phyloP scores from a whole-genome alignment of 805 yeast genomes.

The Saccharomycopsis sp. region DNA sequence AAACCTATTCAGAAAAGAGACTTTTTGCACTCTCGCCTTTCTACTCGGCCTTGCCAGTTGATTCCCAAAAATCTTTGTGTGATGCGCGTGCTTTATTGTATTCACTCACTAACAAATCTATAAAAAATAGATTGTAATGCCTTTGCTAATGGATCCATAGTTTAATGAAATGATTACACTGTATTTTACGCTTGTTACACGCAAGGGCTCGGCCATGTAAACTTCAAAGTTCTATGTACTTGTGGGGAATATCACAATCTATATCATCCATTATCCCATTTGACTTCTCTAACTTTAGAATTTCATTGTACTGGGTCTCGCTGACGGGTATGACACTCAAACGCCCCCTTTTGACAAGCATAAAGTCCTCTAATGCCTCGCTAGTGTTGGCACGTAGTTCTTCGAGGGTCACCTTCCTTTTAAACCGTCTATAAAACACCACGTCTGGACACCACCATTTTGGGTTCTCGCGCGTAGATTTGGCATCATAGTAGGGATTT shows the following conservation, averaged over 20 bases:
- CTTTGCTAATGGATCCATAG: not conserved
- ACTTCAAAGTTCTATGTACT: not conserved
- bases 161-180: not conserved
- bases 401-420: constrained; percentile 35
- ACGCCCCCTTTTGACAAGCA: constrained; percentile 44
- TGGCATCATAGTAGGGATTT: constrained; percentile 43
- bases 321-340: constrained; percentile 47
- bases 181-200: not conserved
- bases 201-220: not conserved
- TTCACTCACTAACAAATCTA: too few species aligned
- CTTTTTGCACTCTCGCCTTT: not conserved
- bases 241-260: constrained; percentile 27
- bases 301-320: constrained; percentile 34
- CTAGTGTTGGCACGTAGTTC: constrained; percentile 33
- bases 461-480: constrained; percentile 36
- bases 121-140: not conserved
- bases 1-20: too few species aligned
- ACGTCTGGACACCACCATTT: constrained; percentile 56
- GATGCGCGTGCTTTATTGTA: too few species aligned
- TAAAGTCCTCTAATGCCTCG: constrained; percentile 16
- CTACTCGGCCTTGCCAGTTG: too few species aligned
- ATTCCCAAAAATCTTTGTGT: too few species aligned
- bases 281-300: constrained; percentile 32
- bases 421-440: constrained; percentile 35
- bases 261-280: constrained; percentile 28